These are phyloP conservation scores for Arachis hypogaea DNA, from an alignment of 306 rosid genomes.

Conservation along the genomic window DNA sequence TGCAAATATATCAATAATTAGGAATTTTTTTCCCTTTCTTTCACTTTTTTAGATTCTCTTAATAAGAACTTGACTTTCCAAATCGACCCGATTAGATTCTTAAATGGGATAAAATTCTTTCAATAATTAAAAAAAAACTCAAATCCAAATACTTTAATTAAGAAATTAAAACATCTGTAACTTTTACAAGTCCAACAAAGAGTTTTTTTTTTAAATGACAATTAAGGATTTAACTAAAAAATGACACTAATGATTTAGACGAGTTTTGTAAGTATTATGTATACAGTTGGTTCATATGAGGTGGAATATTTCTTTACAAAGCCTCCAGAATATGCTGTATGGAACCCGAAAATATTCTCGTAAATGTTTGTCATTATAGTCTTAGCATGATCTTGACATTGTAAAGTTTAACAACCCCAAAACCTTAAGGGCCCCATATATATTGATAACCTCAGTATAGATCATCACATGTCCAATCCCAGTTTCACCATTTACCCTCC, in stretches of 20 bases:
- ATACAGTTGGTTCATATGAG: not conserved
- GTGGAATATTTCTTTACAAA: conserved; percentile 26
- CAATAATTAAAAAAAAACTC: too few relatives aligned
- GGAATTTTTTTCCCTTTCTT: too few relatives aligned
- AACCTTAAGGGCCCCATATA: conserved; percentile 25
- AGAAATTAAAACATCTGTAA: too few relatives aligned
- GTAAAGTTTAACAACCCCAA: conserved; percentile 28
- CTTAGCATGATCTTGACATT: conserved; percentile 17
- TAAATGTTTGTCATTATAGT: conserved; percentile 5
- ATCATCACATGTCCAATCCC: conserved; percentile 6
- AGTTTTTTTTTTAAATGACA: too few relatives aligned
- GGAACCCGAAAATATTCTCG: conserved; percentile 17
- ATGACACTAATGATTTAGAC: not conserved
- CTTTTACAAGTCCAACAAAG: too few relatives aligned
- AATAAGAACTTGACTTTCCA: too few relatives aligned
- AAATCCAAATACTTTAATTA: too few relatives aligned
- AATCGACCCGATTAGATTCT: too few relatives aligned
- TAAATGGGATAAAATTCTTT: too few relatives aligned
- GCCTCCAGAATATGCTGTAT: conserved; percentile 39
- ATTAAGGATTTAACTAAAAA: too few relatives aligned
- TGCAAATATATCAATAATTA: too few relatives aligned
- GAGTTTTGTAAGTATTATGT: conserved; percentile 1
- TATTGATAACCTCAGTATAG: conserved; percentile 5
- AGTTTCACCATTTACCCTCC: conserved; percentile 11
- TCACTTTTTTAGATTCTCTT: too few relatives aligned